Evolutionary conservation across 2,329 filamentous ascomycete species (phyloP).

Genomic region (Scedosporium boydii): DNA sequence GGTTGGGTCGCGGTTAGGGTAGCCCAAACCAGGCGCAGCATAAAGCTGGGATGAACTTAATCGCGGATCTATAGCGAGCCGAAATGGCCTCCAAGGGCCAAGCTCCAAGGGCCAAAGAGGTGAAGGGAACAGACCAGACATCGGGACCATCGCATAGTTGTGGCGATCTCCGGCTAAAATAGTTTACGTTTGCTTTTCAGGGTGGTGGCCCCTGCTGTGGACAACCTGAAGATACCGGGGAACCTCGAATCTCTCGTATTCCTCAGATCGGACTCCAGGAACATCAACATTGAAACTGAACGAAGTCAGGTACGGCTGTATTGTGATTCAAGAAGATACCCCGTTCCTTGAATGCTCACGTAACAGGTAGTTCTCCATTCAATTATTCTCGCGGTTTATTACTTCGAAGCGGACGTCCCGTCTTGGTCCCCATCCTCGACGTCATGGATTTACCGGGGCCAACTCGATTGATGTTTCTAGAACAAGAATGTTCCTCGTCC

Average conservation of each 20-base stretch:
- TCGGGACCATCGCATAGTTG: neutral
- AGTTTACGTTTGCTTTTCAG: neutral
- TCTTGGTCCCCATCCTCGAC: neutral
- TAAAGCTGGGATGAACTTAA: neutral
- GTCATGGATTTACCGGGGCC: neutral
- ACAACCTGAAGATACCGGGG: neutral
- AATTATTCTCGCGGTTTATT: no score
- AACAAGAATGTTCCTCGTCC: no score
- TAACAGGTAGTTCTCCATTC: no score
- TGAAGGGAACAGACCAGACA: neutral
- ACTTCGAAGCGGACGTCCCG: no score
- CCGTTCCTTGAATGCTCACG: neutral
- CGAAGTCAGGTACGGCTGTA: neutral
- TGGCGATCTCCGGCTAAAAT: neutral
- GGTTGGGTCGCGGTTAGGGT: neutral
- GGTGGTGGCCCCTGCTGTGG: neutral
- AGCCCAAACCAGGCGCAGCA: neutral
- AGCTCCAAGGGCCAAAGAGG: neutral
- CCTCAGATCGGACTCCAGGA: no score
- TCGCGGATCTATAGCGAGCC: neutral
- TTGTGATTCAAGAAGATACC: neutral
- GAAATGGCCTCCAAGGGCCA: neutral
- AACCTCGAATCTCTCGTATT: neutral
- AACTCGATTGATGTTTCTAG: neutral
- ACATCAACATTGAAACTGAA: neutral